Conservation (phyloP, 2,329 filamentous ascomycete genomes). For the Whalleya microplaca region DNA sequence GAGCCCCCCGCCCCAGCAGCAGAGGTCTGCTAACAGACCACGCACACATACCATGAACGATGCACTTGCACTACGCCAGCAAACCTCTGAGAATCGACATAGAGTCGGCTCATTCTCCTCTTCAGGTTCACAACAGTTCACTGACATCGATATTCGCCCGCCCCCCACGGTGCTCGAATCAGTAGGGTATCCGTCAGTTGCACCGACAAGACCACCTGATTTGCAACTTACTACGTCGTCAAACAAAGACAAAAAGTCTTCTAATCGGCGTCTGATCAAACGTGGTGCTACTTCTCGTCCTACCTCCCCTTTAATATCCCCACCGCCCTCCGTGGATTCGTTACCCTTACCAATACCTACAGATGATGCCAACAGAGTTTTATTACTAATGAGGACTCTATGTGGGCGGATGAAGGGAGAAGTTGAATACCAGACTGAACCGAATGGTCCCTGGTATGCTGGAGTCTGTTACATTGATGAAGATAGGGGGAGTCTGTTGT, state of each 20-base stretch:
- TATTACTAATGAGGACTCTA: slow-evolving; percentile 76
- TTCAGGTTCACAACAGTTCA: slow-evolving; percentile 56
- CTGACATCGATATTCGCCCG: slow-evolving; percentile 48
- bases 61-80: slow-evolving; percentile 49
- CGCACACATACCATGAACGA: slow-evolving; percentile 64
- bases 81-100: slow-evolving; percentile 56
- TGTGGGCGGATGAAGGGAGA: slow-evolving; percentile 81
- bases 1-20: slow-evolving; percentile 44
- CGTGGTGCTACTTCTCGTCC: slow-evolving; percentile 58
- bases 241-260: slow-evolving; percentile 51
- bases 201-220: slow-evolving; percentile 40
- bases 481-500: slow-evolving; percentile 73
- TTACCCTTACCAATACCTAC: slow-evolving; percentile 63
- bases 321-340: slow-evolving; percentile 62
- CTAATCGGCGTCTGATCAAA: slow-evolving; percentile 58
- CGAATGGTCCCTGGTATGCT: slow-evolving; percentile 64
- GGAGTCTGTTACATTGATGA: slow-evolving; percentile 82
- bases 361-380: slow-evolving; percentile 71
- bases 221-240: slow-evolving; percentile 39
- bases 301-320: slow-evolving; percentile 58
- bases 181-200: slow-evolving; percentile 46
- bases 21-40: slow-evolving; percentile 48
- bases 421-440: slow-evolving; percentile 70
- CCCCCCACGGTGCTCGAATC: slow-evolving; percentile 48
- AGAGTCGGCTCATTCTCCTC: slow-evolving; percentile 74